phyloP scores from a whole-genome alignment of 2,329 filamentous ascomycete genomes.

The Pseudomassariella vexata region DNA sequence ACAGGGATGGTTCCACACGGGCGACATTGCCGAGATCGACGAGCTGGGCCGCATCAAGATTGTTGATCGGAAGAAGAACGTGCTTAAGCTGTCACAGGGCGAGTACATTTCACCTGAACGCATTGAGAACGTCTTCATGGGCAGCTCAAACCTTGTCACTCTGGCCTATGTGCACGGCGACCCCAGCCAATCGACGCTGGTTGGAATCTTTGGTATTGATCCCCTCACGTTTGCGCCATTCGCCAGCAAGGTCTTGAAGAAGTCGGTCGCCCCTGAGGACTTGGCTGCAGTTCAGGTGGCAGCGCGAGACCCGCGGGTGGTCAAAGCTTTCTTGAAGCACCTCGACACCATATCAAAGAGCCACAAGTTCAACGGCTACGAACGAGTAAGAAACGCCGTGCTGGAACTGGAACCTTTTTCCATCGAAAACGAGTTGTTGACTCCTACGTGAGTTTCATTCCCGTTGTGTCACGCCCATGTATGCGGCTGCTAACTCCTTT shows the following conservation, averaged over 20 bases:
- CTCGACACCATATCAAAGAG: slow-evolving; percentile 73
- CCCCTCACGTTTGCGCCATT: slow-evolving; percentile 78
- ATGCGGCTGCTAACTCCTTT: slow-evolving; percentile 5
- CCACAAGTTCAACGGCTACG: slow-evolving; percentile 88
- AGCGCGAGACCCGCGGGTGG: slow-evolving; percentile 63
- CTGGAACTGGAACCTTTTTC: slow-evolving; percentile 86
- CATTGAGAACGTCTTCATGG: slow-evolving; percentile 90
- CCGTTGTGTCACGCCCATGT: slow-evolving; percentile 3
- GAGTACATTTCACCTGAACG: slow-evolving; percentile 98
- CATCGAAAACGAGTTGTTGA: slow-evolving; percentile 85
- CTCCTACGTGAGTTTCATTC: slow-evolving; percentile 67
- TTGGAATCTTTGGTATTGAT: slow-evolving; percentile 83
- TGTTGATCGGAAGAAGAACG: slow-evolving; percentile 96
- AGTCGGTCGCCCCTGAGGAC: slow-evolving; percentile 59
- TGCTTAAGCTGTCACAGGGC: slow-evolving; percentile 96
- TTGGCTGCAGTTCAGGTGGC: slow-evolving; percentile 61
- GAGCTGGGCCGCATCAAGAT: slow-evolving; percentile 82
- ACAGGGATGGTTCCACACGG: slow-evolving; percentile 96
- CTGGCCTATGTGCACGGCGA: slow-evolving; percentile 91
- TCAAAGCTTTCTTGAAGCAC: slow-evolving; percentile 69
- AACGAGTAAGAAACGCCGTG: slow-evolving; percentile 69
- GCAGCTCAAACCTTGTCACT: slow-evolving; percentile 69
- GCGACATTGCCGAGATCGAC: slow-evolving; percentile 85
- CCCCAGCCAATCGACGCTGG: slow-evolving; percentile 71
- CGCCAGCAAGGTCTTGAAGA: slow-evolving; percentile 69